Base-by-base conservation (phyloP, 805 yeast genomes). In the Yamadazyma akitaensis region DNA sequence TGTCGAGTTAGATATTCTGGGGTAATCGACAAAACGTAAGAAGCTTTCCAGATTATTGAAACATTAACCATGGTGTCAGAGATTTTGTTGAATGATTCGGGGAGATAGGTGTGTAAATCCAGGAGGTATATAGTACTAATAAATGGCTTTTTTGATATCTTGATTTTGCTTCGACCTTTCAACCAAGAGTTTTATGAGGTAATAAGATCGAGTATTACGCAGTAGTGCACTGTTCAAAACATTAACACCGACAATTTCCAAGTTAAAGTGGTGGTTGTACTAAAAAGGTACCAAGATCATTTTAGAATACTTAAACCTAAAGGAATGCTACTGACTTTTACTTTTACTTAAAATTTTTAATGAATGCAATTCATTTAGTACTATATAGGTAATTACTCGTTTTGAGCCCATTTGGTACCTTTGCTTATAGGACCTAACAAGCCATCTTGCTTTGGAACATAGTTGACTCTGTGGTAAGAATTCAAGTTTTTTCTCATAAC, bases 401-500 rank as follows among this genome's bases (percentile, higher is more conserved):
- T 17, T 63, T 78, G 77, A 51, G 77, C 81, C 88, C 88, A 83
- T 51, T 76, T 60, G 52, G 69, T 65, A 51, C 84, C 81, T 57
- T 77, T 75, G 37, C 70, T 67, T 40, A 81, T 64, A 38, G 87
- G 85, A 42, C 76, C 73, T 55, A 76, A 73, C 50, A 88, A 70
- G 45, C 95, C 96, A 58, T 78, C 78, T 76, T 89, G 96, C 48
- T 66, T 64, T 43, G 96, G 92, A 62, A 87, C 73, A 62, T 85
- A 87, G 64, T 87, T 86, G 55, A 88, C 74, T 68, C 96, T 82
- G 67, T 88, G 92, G 65, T 84, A 84, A 47, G 88, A 73, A 71
- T 89, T 90, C 62, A 89, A 62, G 70, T 89, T 90, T 82, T 89
- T 89, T 77, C 96, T 84, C 76, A 89, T 76, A 42, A 86, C 85